Percentiles rank a stretch among this genome's conserved stretches.
phyloP scores from a whole-genome alignment of 1,139 yeast species.

The Nakaseomyces delphensis region DNA sequence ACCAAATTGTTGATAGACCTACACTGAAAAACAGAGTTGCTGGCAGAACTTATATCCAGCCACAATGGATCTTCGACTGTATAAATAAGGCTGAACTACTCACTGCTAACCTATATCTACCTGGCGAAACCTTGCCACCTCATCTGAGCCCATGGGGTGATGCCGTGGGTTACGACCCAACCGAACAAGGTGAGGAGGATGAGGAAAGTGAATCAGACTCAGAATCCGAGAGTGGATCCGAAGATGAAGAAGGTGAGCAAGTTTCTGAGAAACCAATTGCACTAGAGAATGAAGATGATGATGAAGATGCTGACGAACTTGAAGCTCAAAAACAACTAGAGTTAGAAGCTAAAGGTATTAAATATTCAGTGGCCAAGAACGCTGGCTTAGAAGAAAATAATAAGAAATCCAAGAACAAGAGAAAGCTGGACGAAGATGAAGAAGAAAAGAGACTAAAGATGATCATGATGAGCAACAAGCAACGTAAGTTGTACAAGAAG shows the following conservation, averaged over 20 bases:
- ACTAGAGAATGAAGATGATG: conserved; percentile 33
- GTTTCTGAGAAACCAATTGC: conserved; percentile 29
- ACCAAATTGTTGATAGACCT: conserved; percentile 92
- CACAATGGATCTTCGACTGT: conserved; percentile 96
- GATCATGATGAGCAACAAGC: conserved; percentile 97
- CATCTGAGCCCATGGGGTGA: conserved; percentile 99
- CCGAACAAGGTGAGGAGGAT: conserved; percentile 44
- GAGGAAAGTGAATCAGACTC: conserved; percentile 45
- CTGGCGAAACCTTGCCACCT: conserved; percentile 93
- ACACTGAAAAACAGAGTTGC: conserved; percentile 65
- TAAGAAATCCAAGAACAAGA: conserved; percentile 34
- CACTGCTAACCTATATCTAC: conserved; percentile 74
- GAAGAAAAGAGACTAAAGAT: conserved; percentile 82
- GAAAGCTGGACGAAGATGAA: conserved; percentile 43
- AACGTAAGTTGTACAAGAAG: conserved; percentile 87
- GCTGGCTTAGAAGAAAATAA: conserved; percentile 19
- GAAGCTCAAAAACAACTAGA: conserved; percentile 78
- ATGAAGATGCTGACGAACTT: conserved; percentile 49
- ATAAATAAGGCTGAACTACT: conserved; percentile 68
- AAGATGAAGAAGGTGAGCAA: conserved; percentile 36
- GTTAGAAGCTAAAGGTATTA: conserved; percentile 81
- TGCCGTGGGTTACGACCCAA: conserved; percentile 82
- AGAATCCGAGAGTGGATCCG: conserved; percentile 44
- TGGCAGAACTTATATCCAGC: conserved; percentile 91
- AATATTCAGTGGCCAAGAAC: conserved; percentile 51